phyloP scores from a whole-genome alignment of 805 yeast species.

The Saccharomycopsis sp. region DNA sequence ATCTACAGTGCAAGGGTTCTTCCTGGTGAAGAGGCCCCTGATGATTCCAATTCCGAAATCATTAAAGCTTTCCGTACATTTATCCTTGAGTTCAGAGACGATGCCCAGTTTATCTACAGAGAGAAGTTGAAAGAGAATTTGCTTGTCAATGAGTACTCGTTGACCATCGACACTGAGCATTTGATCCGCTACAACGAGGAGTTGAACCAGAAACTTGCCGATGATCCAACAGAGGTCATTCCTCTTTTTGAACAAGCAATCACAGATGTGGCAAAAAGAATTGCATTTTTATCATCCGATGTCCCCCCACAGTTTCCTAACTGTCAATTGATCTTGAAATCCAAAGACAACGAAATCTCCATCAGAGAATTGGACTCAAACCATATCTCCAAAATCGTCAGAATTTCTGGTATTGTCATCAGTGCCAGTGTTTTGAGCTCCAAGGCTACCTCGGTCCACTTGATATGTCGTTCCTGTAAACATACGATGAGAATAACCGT shows the following conservation, averaged over 20 bases:
- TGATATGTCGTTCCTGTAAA: conserved; percentile 84
- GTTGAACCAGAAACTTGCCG: conserved; percentile 72
- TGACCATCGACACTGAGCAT: conserved; percentile 77
- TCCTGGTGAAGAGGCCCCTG: conserved; percentile 71
- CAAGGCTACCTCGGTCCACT: conserved; percentile 74
- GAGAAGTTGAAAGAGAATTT: conserved; percentile 88
- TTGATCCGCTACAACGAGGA: conserved; percentile 85
- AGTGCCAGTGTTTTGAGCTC: conserved; percentile 85
- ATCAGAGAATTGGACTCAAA: conserved; percentile 81
- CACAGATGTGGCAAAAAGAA: conserved; percentile 76
- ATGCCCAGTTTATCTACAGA: conserved; percentile 77
- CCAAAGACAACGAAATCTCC: conserved; percentile 64
- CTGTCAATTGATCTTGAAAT: conserved; percentile 74
- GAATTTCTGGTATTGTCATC: conserved; percentile 89
- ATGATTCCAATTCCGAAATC: conserved; percentile 58
- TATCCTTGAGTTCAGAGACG: conserved; percentile 77
- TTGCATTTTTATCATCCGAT: conserved; percentile 43
- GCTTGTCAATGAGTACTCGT: conserved; percentile 62
- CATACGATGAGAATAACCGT: conserved; percentile 65
- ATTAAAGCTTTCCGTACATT: conserved; percentile 74
- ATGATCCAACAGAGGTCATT: conserved; percentile 82
- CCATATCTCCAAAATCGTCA: conserved; percentile 81
- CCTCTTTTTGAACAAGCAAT: conserved; percentile 80
- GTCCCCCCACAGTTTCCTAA: conserved; percentile 56
- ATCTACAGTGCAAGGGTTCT: conserved; percentile 72